Conservation (phyloP, 1,284 basidiomycete species). For the Earliella scabrosa region DNA sequence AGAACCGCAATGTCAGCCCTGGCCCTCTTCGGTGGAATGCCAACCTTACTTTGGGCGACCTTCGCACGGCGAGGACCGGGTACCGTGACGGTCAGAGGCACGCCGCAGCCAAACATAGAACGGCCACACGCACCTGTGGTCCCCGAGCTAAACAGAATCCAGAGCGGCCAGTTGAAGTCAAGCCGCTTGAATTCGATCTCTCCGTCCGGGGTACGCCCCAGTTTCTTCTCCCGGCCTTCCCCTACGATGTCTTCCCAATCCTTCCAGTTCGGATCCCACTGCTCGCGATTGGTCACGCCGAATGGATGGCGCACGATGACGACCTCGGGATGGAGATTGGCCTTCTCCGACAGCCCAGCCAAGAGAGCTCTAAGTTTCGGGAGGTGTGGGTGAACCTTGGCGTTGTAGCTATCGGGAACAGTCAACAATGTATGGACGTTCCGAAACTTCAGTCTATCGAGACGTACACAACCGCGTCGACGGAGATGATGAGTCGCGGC, state of each 20-base stretch:
- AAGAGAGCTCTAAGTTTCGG: constrained; percentile 67
- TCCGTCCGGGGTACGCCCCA: constrained; percentile 52
- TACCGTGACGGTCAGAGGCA: constrained; percentile 7
- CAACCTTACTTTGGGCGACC: constrained; percentile 58
- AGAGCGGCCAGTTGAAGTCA: constrained; percentile 82
- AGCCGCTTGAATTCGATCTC: constrained; percentile 64
- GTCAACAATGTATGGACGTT: constrained; percentile 1
- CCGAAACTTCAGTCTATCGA: background rate
- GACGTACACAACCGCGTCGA: constrained; percentile 70
- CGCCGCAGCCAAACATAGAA: background rate
- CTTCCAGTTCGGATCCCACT: constrained; percentile 53
- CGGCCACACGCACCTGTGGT: constrained; percentile 66
- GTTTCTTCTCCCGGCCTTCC: constrained; percentile 45
- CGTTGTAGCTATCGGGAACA: constrained; percentile 59
- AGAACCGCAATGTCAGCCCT: constrained; percentile 7
- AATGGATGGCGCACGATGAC: constrained; percentile 58
- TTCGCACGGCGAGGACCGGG: constrained; percentile 24
- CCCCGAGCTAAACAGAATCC: constrained; percentile 88
- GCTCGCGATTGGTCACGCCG: constrained; percentile 38
- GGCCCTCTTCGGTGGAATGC: constrained; percentile 9
- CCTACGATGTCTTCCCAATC: constrained; percentile 63
- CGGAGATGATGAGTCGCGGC: constrained; percentile 74
- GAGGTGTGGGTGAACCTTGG: constrained; percentile 71
- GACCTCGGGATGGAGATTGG: constrained; percentile 49
- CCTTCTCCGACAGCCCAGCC: constrained; percentile 47